Conservation (phyloP, 2,329 filamentous ascomycete species). For the Aureobasidium sp. region DNA sequence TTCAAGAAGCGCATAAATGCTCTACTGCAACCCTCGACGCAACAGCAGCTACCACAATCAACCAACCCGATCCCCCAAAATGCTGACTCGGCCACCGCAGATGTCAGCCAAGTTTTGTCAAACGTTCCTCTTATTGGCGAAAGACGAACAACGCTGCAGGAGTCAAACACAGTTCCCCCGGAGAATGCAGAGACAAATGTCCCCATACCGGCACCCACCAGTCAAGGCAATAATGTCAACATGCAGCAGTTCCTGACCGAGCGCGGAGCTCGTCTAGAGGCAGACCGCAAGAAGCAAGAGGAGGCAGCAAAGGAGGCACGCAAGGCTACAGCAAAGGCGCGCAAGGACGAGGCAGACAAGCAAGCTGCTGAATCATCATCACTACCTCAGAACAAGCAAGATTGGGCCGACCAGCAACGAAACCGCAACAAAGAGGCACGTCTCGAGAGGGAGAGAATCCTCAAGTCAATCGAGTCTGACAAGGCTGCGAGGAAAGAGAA, state of each 20-base stretch:
- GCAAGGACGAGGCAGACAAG: conserved; percentile 32
- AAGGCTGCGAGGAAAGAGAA: conserved; percentile 58
- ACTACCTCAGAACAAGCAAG: conserved; percentile 23
- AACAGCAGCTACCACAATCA: neutral
- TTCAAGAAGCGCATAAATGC: conserved; percentile 18
- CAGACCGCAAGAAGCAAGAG: conserved; percentile 34
- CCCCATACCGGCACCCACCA: conserved; percentile 1
- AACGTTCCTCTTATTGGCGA: conserved; percentile 10
- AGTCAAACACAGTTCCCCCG: neutral
- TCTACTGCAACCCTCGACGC: neutral
- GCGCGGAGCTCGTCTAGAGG: conserved; percentile 6
- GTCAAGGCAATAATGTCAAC: neutral
- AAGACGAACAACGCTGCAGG: neutral
- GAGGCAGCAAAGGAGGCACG: conserved; percentile 44
- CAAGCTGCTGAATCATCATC: conserved; percentile 24
- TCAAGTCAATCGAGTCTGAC: conserved; percentile 71
- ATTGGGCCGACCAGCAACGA: conserved; percentile 41
- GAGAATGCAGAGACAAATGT: conserved; percentile 10
- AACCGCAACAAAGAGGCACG: conserved; percentile 58
- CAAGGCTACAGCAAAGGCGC: conserved; percentile 30
- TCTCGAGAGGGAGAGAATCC: conserved; percentile 63
- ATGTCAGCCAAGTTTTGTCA: conserved; percentile 8
- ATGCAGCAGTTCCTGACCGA: conserved; percentile 14
- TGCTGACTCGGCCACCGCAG: neutral
- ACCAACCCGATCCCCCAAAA: neutral